Percentiles rank a stretch among this genome's conserved stretches.
Conservation (phyloP, 306 rosid genomes). For the Bauhinia variegata region DNA sequence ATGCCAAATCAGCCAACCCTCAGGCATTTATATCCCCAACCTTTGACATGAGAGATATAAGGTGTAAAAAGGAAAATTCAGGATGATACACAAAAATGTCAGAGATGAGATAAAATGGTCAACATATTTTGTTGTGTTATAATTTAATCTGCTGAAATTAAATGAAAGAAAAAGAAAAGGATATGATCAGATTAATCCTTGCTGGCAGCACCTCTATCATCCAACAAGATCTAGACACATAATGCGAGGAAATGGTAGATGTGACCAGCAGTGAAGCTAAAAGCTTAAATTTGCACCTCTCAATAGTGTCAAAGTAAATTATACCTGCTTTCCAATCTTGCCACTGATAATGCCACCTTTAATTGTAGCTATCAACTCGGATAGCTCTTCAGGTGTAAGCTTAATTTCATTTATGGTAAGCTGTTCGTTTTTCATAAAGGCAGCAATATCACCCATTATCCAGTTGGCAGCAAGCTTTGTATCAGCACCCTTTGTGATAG, state of each 20-base stretch:
- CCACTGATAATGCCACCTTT: constrained; percentile 83
- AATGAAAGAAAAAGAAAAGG: background rate
- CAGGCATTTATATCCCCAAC: constrained; percentile 1
- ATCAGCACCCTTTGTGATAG: constrained; percentile 79
- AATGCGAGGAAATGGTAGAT: background rate
- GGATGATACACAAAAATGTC: background rate
- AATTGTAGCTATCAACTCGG: constrained; percentile 82
- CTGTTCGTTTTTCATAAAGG: constrained; percentile 89
- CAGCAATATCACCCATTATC: constrained; percentile 95
- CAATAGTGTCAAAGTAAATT: constrained; percentile 17
- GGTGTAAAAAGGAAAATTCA: constrained; percentile 1
- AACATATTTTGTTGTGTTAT: too few relatives aligned
- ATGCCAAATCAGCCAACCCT: constrained; percentile 15
- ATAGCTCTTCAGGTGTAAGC: constrained; percentile 78
- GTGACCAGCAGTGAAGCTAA: constrained; percentile 7
- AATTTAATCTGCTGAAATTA: background rate
- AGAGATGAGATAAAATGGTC: too few relatives aligned
- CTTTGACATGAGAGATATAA: constrained; percentile 5
- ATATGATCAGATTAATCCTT: background rate
- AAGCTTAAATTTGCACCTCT: constrained; percentile 10
- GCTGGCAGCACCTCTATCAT: background rate
- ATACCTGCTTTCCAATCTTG: constrained; percentile 95
- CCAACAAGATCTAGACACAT: background rate
- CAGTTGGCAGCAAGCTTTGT: constrained; percentile 90
- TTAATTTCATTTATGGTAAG: constrained; percentile 71